Conservation (phyloP, 306 rosid genomes). For the Lablab purpureus region DNA sequence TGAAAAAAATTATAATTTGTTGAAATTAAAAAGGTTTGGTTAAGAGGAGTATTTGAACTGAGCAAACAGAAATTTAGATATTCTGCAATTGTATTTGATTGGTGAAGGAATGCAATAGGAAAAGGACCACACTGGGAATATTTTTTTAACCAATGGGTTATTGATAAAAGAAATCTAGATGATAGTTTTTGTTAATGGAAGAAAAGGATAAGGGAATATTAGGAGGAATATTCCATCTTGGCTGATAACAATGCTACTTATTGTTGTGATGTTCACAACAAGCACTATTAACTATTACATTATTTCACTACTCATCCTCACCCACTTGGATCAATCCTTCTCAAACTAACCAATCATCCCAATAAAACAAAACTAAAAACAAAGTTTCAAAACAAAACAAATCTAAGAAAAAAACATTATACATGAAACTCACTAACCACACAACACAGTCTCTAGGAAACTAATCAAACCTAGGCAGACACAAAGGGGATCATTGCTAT, state of each 20-base stretch:
- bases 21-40: background rate
- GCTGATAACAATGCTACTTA: slow-evolving; percentile 29
- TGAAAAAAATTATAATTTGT: background rate
- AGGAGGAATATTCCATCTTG: slow-evolving; percentile 48
- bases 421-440: slow-evolving; percentile 27
- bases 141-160: too few relatives aligned
- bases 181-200: background rate
- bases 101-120: background rate
- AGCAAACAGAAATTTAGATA: background rate
- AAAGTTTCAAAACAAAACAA: background rate
- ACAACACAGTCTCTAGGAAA: background rate
- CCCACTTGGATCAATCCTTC: background rate
- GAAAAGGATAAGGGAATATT: slow-evolving; percentile 48
- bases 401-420: background rate
- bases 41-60: background rate
- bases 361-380: background rate
- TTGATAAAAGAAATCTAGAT: too few relatives aligned
- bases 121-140: too few relatives aligned
- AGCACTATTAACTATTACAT: background rate
- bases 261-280: slow-evolving; percentile 14
- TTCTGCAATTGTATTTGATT: background rate
- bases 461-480: background rate
- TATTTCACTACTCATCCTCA: background rate
- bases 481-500: background rate
- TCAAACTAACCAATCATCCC: background rate